Evolutionary conservation across 192 early-diverging fungal species (phyloP), one percentile per base, ranked within the genome.

Genomic region (Chytriomyces confervae): DNA sequence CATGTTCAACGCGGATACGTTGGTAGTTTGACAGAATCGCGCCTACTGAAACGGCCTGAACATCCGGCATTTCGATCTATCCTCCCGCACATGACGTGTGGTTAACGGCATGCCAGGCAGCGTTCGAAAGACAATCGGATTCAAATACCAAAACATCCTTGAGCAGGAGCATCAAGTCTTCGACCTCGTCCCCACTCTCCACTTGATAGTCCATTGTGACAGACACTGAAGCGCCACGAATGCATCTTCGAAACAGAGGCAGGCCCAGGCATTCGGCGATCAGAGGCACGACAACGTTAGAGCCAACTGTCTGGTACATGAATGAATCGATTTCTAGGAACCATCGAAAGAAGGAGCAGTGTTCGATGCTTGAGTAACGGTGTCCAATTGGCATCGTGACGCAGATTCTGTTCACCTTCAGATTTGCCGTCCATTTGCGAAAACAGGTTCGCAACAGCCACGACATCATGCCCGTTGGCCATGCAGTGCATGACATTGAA

Each of bases 11-110:
- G 45, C 97, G 92, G 62, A 97, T 92, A n/a, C 96, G 89, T 81
- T 99, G 97, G 84, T 98, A 99, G 78, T 91, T 95, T 5, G 96
- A 98, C 67, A 99, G 86, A 66, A 99, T 99, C 1, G 97, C 97
- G 20, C 97, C 97, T 18, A 94, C 91, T 36, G 94, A 93, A 6
- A 99, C 95, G 16, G 85, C 97, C 71, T 93, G 80, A 11, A 97
- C 87, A 27, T 95, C 92, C 0, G 96, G 94, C 79, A 94, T 89
- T 13, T 84, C 62, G 45, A 78, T 70, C 84, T 84, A 18, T 62
- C 10, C 2, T 46, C 36, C 36, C 36, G 4, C 36, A 36, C 36
- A 36, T 36, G 5, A 16, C 45, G 65, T 23, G 43, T 0, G 23
- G 72, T 77, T 65, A 7, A 29, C 0, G 11, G 65, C 27, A 63